Conservation (phyloP, 257 asterid species). For the Solanum sejunctum region DNA sequence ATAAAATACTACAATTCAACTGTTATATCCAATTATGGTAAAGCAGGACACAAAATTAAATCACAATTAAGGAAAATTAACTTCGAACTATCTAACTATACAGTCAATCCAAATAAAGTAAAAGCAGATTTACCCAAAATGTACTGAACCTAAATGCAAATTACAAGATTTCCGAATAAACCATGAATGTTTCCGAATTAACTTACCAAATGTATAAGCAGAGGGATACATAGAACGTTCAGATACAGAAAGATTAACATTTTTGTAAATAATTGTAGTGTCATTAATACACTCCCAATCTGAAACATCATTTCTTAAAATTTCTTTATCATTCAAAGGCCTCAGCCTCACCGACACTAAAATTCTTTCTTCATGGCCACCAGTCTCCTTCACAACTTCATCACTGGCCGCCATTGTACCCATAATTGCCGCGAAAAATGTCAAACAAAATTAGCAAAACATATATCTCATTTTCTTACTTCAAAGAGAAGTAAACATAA, state of each 20-base stretch:
- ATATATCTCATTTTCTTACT: background rate
- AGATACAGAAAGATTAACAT: conserved; percentile 47
- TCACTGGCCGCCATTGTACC: conserved; percentile 18
- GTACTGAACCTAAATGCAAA: background rate
- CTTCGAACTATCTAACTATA: background rate
- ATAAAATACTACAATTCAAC: background rate
- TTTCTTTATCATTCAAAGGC: conserved; percentile 76
- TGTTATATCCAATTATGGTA: background rate
- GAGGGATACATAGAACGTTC: conserved; percentile 86
- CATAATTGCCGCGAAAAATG: background rate
- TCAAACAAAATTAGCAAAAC: background rate
- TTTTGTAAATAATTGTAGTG: conserved; percentile 63
- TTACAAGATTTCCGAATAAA: background rate
- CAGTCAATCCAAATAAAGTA: background rate
- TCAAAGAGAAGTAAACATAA: background rate
- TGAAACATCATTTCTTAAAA: conserved; percentile 58
- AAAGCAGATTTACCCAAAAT: background rate
- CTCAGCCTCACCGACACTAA: conserved; percentile 87
- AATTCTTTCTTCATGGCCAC: conserved; percentile 63
- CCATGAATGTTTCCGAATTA: background rate
- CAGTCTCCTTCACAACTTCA: background rate
- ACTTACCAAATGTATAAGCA: conserved; percentile 78
- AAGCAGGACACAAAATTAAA: background rate
- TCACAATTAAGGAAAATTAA: background rate
- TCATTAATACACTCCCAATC: conserved; percentile 97